Evolutionary conservation across 352 stramenopile genomes (phyloP).

Genomic region (Pythium graminicola): DNA sequence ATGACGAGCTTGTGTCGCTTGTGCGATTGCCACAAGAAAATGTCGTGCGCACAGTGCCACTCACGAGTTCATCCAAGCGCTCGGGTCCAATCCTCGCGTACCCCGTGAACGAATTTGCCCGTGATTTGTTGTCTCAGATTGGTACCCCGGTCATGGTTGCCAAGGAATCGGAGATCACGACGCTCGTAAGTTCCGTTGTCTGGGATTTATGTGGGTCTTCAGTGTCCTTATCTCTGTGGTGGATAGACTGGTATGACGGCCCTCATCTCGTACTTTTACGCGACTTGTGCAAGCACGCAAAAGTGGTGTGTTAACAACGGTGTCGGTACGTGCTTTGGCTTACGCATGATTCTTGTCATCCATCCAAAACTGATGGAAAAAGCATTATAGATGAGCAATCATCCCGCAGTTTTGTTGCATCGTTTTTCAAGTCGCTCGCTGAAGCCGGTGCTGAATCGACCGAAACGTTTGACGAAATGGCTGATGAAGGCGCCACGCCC

Average conservation of each 20-base stretch:
- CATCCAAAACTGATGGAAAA: neutral
- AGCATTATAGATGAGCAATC: conserved; percentile 41
- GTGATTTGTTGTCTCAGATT: conserved; percentile 69
- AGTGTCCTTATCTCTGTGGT: neutral
- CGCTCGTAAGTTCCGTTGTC: conserved; percentile 31
- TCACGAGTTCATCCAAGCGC: conserved; percentile 67
- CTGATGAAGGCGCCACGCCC: conserved; percentile 70
- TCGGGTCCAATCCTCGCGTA: conserved; percentile 75
- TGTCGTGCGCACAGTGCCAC: conserved; percentile 72
- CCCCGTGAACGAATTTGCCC: conserved; percentile 56
- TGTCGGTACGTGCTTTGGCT: conserved; percentile 45
- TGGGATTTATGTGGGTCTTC: neutral
- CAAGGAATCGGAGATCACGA: conserved; percentile 75
- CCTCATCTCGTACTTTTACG: conserved; percentile 85
- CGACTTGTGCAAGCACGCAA: conserved; percentile 73
- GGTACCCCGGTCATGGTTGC: conserved; percentile 80
- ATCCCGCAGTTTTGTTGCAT: conserved; percentile 74
- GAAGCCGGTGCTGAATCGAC: conserved; percentile 62
- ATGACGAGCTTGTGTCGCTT: conserved; percentile 70
- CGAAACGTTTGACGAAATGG: conserved; percentile 79
- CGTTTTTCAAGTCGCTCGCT: conserved; percentile 79
- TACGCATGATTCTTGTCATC: neutral
- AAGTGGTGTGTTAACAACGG: conserved; percentile 84
- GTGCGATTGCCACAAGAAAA: conserved; percentile 60
- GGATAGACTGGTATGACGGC: conserved; percentile 72